Conservation (phyloP, 129 eudicot genomes). For the Artemisia annua region DNA sequence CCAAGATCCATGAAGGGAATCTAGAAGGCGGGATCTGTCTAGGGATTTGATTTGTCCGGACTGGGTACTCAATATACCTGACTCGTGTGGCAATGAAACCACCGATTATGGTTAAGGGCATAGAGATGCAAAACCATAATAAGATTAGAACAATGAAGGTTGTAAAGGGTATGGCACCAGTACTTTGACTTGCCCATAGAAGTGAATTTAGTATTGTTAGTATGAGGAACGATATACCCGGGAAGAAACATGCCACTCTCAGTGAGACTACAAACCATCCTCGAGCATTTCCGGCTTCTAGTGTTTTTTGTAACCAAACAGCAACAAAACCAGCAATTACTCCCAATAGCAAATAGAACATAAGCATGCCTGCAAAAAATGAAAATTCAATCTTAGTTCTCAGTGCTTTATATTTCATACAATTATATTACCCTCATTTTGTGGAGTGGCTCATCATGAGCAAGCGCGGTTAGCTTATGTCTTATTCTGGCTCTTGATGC, state of each 20-base stretch:
- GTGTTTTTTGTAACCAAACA: slow-evolving; percentile 38
- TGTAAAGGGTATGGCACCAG: slow-evolving; percentile 39
- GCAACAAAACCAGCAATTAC: slow-evolving; percentile 34
- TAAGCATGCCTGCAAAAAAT: slow-evolving; percentile 32
- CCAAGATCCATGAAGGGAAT: slow-evolving; percentile 40
- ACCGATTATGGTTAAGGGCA: slow-evolving; percentile 10
- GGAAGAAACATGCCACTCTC: slow-evolving; percentile 38
- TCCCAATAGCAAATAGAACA: slow-evolving; percentile 38
- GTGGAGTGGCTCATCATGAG: not conserved
- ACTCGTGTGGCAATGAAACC: slow-evolving; percentile 30
- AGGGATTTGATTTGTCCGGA: slow-evolving; percentile 36
- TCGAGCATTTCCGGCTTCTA: slow-evolving; percentile 16
- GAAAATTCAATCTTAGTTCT: not conserved
- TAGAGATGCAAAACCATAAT: slow-evolving; percentile 37
- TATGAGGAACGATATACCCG: slow-evolving; percentile 34
- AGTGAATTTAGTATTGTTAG: slow-evolving; percentile 36
- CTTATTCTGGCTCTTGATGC: not conserved
- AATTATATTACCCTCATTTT: not conserved
- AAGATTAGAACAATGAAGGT: slow-evolving; percentile 30
- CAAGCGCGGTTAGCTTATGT: not conserved
- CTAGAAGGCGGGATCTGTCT: slow-evolving; percentile 32
- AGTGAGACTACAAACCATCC: slow-evolving; percentile 35
- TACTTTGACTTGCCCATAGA: slow-evolving; percentile 43
- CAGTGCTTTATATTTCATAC: not conserved
- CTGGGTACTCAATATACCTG: slow-evolving; percentile 30